Conservation (phyloP, 75 land plant genomes). For the Chamaecyparis obtusa region DNA sequence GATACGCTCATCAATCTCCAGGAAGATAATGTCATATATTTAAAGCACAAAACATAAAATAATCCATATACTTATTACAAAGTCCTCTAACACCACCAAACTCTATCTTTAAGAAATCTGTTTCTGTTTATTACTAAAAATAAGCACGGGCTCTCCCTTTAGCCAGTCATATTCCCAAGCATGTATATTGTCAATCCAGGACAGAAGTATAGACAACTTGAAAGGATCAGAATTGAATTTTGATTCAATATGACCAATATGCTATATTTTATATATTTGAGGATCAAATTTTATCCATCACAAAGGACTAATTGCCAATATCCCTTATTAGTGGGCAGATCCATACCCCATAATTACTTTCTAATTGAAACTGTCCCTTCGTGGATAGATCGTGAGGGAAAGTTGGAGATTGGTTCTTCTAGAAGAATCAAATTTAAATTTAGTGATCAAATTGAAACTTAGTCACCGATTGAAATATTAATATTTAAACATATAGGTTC, state of each 20-base stretch:
- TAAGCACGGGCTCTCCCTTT: background rate
- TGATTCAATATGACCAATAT: background rate
- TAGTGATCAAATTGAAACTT: background rate
- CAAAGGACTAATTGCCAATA: background rate
- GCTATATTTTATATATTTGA: background rate
- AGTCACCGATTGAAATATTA: background rate
- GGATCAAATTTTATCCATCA: background rate
- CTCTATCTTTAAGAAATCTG: background rate
- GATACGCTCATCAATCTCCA: background rate
- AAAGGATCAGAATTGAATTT: background rate
- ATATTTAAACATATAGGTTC: background rate
- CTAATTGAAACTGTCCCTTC: background rate
- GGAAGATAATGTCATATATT: background rate
- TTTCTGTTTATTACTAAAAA: background rate
- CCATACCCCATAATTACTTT: background rate
- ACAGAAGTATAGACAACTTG: background rate
- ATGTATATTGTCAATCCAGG: background rate
- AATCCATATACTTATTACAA: background rate
- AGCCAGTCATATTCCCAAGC: background rate
- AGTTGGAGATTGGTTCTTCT: background rate
- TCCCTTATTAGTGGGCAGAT: background rate
- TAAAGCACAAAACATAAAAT: background rate
- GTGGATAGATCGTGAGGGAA: background rate
- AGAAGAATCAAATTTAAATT: background rate
- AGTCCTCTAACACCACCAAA: conserved; percentile 5